Conservation (phyloP, 78 protist species). For the Dictyostelium citrinum region DNA sequence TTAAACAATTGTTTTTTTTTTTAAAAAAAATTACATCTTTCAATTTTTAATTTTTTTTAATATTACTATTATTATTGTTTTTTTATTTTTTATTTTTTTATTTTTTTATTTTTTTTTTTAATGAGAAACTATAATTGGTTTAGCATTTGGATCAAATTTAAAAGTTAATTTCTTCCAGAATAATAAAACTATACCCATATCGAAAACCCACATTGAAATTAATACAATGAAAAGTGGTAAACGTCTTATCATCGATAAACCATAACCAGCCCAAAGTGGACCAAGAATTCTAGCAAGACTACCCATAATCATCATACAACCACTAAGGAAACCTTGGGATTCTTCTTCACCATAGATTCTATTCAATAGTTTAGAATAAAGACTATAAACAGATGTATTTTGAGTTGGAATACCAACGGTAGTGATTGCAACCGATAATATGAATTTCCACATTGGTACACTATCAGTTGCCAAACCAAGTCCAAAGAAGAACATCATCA, state of each 20-base stretch:
- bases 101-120: background rate
- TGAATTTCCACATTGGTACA: constrained; percentile 48
- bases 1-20: too few species aligned
- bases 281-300: constrained; percentile 48
- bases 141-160: constrained; percentile 11
- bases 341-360: constrained; percentile 61
- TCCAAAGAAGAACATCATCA: constrained; percentile 52
- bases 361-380: constrained; percentile 51
- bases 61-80: too few species aligned
- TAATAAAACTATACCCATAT: constrained; percentile 33
- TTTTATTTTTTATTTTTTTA: too few species aligned
- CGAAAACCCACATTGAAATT: constrained; percentile 43
- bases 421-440: constrained; percentile 39
- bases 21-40: too few species aligned
- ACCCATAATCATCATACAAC: constrained; percentile 65
- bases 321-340: constrained; percentile 56
- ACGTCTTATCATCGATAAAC: constrained; percentile 19
- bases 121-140: background rate
- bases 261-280: constrained; percentile 48
- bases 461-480: background rate
- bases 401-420: constrained; percentile 73
- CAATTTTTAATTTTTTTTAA: too few species aligned
- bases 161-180: constrained; percentile 48
- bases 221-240: constrained; percentile 44
- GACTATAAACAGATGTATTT: constrained; percentile 42